Base-by-base conservation (phyloP, 75 land plant genomes). In the Pinus taeda region DNA sequence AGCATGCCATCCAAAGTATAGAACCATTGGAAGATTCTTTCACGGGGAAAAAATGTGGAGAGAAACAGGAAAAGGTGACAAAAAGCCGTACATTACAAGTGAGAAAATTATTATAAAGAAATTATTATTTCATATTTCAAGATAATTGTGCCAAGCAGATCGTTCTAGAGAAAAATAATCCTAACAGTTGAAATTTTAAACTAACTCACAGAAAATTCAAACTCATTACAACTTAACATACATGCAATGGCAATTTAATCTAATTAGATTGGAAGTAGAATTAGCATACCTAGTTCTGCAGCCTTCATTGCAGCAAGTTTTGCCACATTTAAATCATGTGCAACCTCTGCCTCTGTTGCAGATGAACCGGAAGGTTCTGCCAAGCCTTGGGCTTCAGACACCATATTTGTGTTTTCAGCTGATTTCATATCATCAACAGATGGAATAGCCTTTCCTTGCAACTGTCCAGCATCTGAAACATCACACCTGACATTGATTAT, bases 231-330 rank as follows among this genome's bases (percentile, higher is more conserved):
- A 33, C 18, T 2, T 33, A 15, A 6, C 39, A 65, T 33, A 6
- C 39, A 65, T 33, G 29, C 15, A 65, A 6, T n/a, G n/a, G n/a
- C n/a, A n/a, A n/a, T n/a, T n/a, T n/a, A n/a, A n/a, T n/a, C n/a
- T n/a, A 18, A 18, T 42, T n/a, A 53, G 9, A 42, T 69, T 42
- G n/a, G 42, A 65, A 65, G 69, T 5, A 33, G 22, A 62, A 39
- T 71, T 17, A 14, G 78, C 76, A 20, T 81, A 90, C 98, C 98
- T 79, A 88, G 80, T 81, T 93, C 97, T 74, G 97, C 99, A 74
- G 99, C 97, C 87, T 86, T 92, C 86, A 96, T 88, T 17, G 99
- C 97, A 77, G 97, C 97, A 73, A 90, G 59, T 79, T 89, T 96
- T 56, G 99, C 99, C 74, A 89, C 92, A 83, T 86, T 71, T 24